These are phyloP conservation scores for Pseudonitzschia multistriata DNA, from an alignment of 108 stramenopile species.

Conservation along the genomic window DNA sequence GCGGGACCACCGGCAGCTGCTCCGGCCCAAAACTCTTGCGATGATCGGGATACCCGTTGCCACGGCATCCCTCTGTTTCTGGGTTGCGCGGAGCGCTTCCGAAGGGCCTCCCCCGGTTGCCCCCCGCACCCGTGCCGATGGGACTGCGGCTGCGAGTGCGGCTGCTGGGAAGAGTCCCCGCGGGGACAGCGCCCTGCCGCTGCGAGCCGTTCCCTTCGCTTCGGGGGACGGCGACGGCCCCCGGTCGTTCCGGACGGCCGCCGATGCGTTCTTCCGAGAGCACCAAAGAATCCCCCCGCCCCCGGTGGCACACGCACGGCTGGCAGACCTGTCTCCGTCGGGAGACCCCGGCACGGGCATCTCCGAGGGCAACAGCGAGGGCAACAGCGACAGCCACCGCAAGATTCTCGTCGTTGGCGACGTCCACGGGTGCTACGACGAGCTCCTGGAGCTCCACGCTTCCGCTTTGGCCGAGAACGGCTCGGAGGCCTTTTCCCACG, in stretches of 20 bases:
- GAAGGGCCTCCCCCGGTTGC: not conserved
- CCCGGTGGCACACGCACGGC: conserved; percentile 10
- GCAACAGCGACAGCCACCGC: not conserved
- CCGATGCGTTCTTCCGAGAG: conserved; percentile 47
- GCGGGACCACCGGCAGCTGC: not conserved
- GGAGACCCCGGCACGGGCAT: not conserved
- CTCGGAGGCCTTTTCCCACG: conserved; percentile 40
- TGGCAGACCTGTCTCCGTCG: conserved; percentile 13
- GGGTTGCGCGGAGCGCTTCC: not conserved
- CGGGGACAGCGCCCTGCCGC: too few species aligned
- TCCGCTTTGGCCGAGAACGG: conserved; percentile 53
- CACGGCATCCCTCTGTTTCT: conserved; percentile 7
- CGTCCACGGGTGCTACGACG: conserved; percentile 82
- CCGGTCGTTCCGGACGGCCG: conserved; percentile 36
- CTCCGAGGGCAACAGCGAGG: not conserved
- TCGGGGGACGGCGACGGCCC: not conserved
- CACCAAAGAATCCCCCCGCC: conserved; percentile 45
- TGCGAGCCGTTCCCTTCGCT: not conserved
- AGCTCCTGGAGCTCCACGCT: conserved; percentile 56
- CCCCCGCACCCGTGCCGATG: not conserved
- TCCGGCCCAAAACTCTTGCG: not conserved
- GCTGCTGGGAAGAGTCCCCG: too few species aligned
- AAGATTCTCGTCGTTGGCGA: conserved; percentile 79
- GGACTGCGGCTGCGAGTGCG: not conserved
- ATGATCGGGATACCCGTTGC: conserved; percentile 2